Conservation (phyloP, 192 early-diverging fungal species). For the Entomortierella lignicola region DNA sequence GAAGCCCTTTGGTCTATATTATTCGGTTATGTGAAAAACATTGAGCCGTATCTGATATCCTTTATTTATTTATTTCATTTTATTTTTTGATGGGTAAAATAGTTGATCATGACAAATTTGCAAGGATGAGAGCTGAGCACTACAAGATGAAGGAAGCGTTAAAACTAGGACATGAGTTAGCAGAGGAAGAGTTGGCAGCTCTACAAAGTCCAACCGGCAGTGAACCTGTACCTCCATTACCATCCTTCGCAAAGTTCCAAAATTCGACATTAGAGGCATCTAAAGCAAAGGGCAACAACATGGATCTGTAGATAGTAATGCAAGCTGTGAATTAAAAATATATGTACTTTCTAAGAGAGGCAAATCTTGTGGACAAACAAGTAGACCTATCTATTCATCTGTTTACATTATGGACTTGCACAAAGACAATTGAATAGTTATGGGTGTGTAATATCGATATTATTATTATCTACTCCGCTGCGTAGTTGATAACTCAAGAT, state of each 20-base stretch:
- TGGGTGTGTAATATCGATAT: too few species aligned
- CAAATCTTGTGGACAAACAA: too few species aligned
- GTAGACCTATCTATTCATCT: too few species aligned
- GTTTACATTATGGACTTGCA: too few species aligned
- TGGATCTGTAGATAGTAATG: neutral
- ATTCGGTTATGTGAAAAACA: too few species aligned
- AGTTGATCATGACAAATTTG: constrained; percentile 79
- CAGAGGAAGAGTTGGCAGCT: constrained; percentile 58
- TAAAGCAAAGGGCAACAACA: neutral
- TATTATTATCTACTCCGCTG: too few species aligned
- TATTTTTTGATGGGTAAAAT: constrained; percentile 9
- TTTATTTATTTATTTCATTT: too few species aligned
- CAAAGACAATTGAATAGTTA: too few species aligned
- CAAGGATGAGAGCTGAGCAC: constrained; percentile 81
- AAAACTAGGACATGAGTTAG: constrained; percentile 61
- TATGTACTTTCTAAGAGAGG: too few species aligned
- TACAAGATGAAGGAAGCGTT: constrained; percentile 90
- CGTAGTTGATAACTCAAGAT: too few species aligned
- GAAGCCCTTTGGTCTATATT: neutral
- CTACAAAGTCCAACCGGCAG: constrained; percentile 11
- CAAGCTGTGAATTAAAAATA: neutral
- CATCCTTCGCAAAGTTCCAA: constrained; percentile 24
- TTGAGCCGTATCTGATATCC: too few species aligned
- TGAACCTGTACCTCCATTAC: constrained; percentile 29
- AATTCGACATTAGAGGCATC: neutral